These are phyloP conservation scores for Exobasidium cylindrosporum DNA, from an alignment of 1,284 basidiomycete genomes.

Conservation along the genomic window DNA sequence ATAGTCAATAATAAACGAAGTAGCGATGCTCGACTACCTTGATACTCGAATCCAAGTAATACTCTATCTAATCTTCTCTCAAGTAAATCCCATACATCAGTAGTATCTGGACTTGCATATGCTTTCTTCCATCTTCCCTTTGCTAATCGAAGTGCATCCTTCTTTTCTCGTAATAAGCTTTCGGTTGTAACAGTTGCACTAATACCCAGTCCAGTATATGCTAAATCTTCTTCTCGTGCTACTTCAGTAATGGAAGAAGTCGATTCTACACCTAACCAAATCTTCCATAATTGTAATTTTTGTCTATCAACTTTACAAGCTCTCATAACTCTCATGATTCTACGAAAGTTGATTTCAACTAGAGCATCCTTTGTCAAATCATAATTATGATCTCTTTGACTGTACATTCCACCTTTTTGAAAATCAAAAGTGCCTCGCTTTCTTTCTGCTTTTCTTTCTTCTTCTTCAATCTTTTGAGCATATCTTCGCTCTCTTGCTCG, in stretches of 20 bases:
- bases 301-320: slow-evolving; percentile 48
- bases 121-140: slow-evolving; percentile 26
- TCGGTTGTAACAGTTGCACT: neutral
- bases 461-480: neutral
- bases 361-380: slow-evolving; percentile 44
- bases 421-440: neutral
- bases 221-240: slow-evolving; percentile 18
- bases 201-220: slow-evolving; percentile 18
- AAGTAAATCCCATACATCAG: slow-evolving; percentile 45
- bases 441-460: neutral
- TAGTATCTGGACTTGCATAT: slow-evolving; percentile 23
- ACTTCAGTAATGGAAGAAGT: neutral
- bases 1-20: slow-evolving; percentile 32
- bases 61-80: slow-evolving; percentile 40
- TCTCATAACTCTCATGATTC: slow-evolving; percentile 35
- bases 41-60: slow-evolving; percentile 41
- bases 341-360: slow-evolving; percentile 46
- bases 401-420: neutral
- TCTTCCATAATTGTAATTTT: slow-evolving; percentile 44
- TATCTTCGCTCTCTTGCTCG: slow-evolving; percentile 33
- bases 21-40: slow-evolving; percentile 31
- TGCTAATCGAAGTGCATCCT: slow-evolving; percentile 1
- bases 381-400: neutral
- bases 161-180: neutral
- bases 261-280: slow-evolving; percentile 39